Base-by-base conservation (phyloP, 2,329 filamentous ascomycete genomes). In the Fusarium agapanthi region DNA sequence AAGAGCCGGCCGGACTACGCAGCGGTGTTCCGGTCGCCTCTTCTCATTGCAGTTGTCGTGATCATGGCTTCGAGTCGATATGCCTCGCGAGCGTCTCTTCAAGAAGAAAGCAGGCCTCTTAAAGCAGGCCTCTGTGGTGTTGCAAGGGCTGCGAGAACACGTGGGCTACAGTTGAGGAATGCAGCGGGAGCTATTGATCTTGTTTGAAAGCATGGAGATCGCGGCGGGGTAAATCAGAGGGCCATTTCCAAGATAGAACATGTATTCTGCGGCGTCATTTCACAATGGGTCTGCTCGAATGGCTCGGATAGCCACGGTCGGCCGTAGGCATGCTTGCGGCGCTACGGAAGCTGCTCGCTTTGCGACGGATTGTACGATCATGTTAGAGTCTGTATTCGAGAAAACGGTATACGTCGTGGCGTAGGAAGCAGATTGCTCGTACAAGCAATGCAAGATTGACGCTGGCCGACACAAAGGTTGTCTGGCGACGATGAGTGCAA, bases 201-300 rank as follows among this genome's bases (percentile, higher is more conserved):
- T 38, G 50, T 11, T 26, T 40, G 4, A 13, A 37, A 34, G n/a
- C 14, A 54, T 13, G 7, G 16, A 18, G 24, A 18, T 4, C 34
- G 20, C 6, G 18, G 38, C 13, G 18, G 15, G 2, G 5, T 20
- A n/a, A 2, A 7, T 3, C 10, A 24, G 16, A 7, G 50, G 24
- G 11, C 8, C n/a, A 7, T 16, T 22, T n/a, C 14, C 20, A n/a
- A 10, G 24, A 1, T 1, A 26, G 30, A 24, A 2, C 7, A 13
- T 28, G 20, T 16, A 5, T 28, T 28, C 24, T 38, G 2, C 11
- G 14, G 20, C 24, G 14, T 22, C 24, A n/a, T 40, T 54, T n/a
- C 13, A 28, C 24, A 7, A 18, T 3, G 10, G 30, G 34, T 5
- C 24, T n/a, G 18, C 7, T 37, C 1, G 20, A 13, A 18, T 3